Percentiles rank a stretch among this genome's conserved stretches.
phyloP scores from a whole-genome alignment of 306 rosid genomes.

The Chamaecrista fasciculata region DNA sequence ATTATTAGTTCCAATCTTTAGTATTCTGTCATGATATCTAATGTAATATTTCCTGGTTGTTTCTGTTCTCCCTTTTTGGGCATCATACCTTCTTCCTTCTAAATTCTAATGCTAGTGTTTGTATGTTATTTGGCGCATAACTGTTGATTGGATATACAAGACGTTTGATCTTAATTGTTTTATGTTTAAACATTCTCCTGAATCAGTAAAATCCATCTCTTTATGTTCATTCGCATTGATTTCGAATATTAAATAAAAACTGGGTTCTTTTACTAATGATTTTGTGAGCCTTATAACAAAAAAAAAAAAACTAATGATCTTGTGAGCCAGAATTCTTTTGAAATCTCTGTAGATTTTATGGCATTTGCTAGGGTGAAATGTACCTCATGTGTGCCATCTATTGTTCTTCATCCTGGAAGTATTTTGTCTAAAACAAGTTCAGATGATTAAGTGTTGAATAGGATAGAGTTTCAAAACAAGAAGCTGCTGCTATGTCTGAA shows the following conservation, averaged over 20 bases:
- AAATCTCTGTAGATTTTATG: neutral
- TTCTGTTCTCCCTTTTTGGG: neutral
- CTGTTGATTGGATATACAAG: neutral
- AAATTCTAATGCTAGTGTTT: neutral
- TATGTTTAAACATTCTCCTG: neutral
- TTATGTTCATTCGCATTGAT: neutral
- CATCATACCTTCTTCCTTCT: neutral
- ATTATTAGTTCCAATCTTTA: too few relatives aligned
- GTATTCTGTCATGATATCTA: neutral
- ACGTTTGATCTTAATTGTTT: conserved; percentile 6
- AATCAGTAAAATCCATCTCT: neutral
- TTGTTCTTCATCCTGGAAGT: neutral
- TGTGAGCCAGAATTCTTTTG: conserved; percentile 16
- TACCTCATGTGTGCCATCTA: neutral
- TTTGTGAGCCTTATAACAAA: conserved; percentile 10
- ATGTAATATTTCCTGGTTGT: neutral
- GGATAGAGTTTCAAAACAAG: conserved; percentile 1
- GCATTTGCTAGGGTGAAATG: neutral
- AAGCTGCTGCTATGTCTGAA: conserved; percentile 8
- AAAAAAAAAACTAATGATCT: neutral
- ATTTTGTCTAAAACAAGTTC: neutral
- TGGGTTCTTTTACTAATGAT: neutral
- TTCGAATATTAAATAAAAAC: neutral
- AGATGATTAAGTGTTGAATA: conserved; percentile 3
- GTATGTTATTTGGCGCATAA: neutral